These are phyloP conservation scores for Fusarium neocosmosporiellum DNA, from an alignment of 2,329 filamentous ascomycete genomes.

Conservation along the genomic window DNA sequence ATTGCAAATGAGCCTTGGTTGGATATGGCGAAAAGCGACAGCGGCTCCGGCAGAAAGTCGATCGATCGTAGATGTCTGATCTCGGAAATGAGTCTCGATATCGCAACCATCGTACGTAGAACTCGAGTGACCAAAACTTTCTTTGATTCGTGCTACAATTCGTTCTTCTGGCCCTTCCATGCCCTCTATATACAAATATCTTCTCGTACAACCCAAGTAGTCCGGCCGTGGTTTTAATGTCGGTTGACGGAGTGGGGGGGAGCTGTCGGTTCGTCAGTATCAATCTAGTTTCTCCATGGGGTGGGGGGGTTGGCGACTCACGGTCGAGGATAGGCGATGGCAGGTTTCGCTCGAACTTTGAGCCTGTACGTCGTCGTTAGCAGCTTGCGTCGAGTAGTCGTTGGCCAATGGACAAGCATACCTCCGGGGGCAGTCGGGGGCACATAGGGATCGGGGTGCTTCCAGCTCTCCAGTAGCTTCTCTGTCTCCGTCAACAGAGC, in stretches of 20 bases:
- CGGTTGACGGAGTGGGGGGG: conserved; percentile 44
- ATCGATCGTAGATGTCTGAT: neutral
- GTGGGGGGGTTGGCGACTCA: conserved; percentile 62
- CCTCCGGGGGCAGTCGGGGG: conserved; percentile 94
- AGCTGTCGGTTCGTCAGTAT: conserved; percentile 38
- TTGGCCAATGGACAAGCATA: conserved; percentile 53
- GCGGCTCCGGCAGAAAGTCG: neutral
- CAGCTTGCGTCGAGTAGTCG: neutral
- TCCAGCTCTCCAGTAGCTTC: conserved; percentile 90
- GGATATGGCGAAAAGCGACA: neutral
- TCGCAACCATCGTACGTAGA: neutral
- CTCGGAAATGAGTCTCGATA: neutral
- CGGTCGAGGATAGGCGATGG: conserved; percentile 82
- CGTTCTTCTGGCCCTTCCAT: conserved; percentile 16
- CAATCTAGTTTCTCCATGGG: neutral
- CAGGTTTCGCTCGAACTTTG: conserved; percentile 95
- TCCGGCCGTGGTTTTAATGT: conserved; percentile 32
- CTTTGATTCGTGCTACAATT: conserved; percentile 25
- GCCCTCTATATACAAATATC: conserved; percentile 36
- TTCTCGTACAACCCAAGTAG: conserved; percentile 13
- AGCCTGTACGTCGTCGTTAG: conserved; percentile 66
- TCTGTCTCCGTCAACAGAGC: conserved; percentile 88
- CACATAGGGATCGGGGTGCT: conserved; percentile 94
- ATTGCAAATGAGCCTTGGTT: neutral
- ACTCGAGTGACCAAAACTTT: conserved; percentile 19